Percentiles rank a stretch among this genome's conserved stretches.
These are phyloP conservation scores for Myxozyma mucilagina DNA, from an alignment of 805 yeast species.

Conservation along the genomic window DNA sequence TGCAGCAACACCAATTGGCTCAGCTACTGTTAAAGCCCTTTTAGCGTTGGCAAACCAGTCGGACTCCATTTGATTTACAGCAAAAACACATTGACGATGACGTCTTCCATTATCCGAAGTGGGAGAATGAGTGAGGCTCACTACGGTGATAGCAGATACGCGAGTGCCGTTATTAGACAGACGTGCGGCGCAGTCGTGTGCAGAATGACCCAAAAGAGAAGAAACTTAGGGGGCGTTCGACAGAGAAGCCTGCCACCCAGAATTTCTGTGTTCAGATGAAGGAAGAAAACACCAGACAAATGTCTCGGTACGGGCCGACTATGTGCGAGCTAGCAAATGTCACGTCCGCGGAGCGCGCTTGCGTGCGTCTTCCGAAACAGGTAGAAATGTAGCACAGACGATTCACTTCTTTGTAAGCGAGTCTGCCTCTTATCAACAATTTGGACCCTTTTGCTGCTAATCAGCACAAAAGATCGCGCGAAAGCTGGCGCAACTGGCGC, in stretches of 20 bases:
- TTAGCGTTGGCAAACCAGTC: constrained; percentile 52
- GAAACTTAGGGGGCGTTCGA: not conserved
- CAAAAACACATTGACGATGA: too few species aligned
- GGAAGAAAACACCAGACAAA: too few species aligned
- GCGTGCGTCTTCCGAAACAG: too few species aligned
- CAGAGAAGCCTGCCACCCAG: too few species aligned
- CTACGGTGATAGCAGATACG: not conserved
- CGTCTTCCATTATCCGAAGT: too few species aligned
- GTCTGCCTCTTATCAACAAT: too few species aligned
- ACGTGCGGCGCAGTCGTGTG: not conserved
- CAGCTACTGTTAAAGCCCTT: constrained; percentile 51
- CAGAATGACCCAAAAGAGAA: not conserved
- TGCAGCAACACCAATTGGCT: constrained; percentile 54
- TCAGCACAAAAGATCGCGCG: not conserved
- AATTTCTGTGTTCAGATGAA: too few species aligned
- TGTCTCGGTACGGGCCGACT: too few species aligned
- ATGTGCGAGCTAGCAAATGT: too few species aligned
- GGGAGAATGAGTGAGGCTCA: not conserved
- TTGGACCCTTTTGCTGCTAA: not conserved
- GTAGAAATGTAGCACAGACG: too few species aligned
- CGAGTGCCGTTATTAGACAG: not conserved
- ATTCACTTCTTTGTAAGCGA: too few species aligned
- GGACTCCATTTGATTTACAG: constrained; percentile 23
- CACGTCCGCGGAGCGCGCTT: too few species aligned
- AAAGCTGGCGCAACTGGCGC: not conserved